Base-by-base conservation (phyloP, 768 basidiomycete genomes). In the Podaxis rugospora region DNA sequence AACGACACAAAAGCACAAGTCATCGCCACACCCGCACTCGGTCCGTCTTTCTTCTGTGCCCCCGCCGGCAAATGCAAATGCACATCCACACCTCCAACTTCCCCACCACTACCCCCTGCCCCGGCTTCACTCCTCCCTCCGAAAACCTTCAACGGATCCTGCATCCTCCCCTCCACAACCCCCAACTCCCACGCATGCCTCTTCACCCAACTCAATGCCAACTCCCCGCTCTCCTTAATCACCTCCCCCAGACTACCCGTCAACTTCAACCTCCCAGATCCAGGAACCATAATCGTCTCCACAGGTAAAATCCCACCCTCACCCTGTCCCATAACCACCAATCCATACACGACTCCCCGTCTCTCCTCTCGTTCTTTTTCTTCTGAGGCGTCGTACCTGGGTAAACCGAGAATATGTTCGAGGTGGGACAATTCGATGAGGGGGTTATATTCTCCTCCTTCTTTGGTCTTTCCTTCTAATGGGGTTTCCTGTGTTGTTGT, bases 141-240 rank as follows among this genome's bases (percentile, higher is more conserved):
- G 27, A 35, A 4, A n/a, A 32, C 44, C 67, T 89, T 88, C 64
- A 96, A 75, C 14, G 91, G 88, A 67, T 93, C 91, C 37, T 89
- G 83, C 37, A 82, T 75, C 51, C 84, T 82, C 35, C 81, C 77
- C 59, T 84, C 83, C 9, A 92, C 93, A 69, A 93, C 85, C 44
- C 88, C 84, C 62, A 93, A 71, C 46, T 89, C 88, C 71, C 89
- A 93, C 5, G 92, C 88, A 66, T 93, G 84, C 16, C 84, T 84
- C 77, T 92, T 93, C 16, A 96, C 92, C 93, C 95, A 97, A 69
- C 91, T 94, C 66, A 97, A 75, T 1, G 93, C 93, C 49, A 98
- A 78, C 69, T 93, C 91, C 6, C 88, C 93, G 63, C 90, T 93
- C 76, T 98, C 95, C 71, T 90, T 90, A 75, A 97, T 94, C 61